These are phyloP conservation scores for Verticillium alfalfae DNA, from an alignment of 2,329 filamentous ascomycete genomes.

Conservation along the genomic window DNA sequence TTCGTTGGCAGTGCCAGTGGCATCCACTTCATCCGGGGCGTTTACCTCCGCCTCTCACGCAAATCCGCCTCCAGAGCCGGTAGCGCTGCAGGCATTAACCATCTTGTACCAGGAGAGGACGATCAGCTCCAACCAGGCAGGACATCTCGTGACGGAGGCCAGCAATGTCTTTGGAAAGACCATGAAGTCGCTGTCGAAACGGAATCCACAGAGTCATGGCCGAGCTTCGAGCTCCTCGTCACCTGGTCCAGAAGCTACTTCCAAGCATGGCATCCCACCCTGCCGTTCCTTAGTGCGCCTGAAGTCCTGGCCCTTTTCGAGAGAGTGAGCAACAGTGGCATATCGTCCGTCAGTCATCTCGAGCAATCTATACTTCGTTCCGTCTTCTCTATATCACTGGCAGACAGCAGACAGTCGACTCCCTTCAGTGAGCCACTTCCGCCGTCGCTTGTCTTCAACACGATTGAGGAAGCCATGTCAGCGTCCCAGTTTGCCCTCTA, in stretches of 20 bases:
- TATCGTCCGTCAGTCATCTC: constrained; percentile 20
- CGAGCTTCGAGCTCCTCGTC: constrained; percentile 42
- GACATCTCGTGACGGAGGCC: constrained; percentile 6
- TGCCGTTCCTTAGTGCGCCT: constrained; percentile 51
- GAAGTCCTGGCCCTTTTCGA: constrained; percentile 42
- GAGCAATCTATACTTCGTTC: constrained; percentile 39
- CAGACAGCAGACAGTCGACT: constrained; percentile 40
- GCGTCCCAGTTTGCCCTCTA: constrained; percentile 40
- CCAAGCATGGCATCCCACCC: constrained; percentile 50
- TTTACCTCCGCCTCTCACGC: constrained; percentile 41
- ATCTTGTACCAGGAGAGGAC: constrained; percentile 52
- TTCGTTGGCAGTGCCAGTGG: constrained; percentile 54
- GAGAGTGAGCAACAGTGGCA: constrained; percentile 25
- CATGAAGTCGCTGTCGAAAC: constrained; percentile 22
- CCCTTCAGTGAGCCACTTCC: constrained; percentile 26
- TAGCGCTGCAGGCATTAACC: constrained; percentile 15
- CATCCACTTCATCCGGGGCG: constrained; percentile 53
- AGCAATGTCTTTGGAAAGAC: constrained; percentile 25
- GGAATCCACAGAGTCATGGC: constrained; percentile 1
- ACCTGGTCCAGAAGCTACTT: constrained; percentile 49
- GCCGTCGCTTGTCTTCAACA: constrained; percentile 36
- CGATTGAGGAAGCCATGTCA: constrained; percentile 42
- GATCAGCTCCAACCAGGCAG: constrained; percentile 32
- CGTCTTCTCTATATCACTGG: constrained; percentile 46
- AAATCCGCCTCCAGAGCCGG: constrained; percentile 8